Conservation (phyloP, 805 yeast genomes). For the Cyberlindnera maritima region DNA sequence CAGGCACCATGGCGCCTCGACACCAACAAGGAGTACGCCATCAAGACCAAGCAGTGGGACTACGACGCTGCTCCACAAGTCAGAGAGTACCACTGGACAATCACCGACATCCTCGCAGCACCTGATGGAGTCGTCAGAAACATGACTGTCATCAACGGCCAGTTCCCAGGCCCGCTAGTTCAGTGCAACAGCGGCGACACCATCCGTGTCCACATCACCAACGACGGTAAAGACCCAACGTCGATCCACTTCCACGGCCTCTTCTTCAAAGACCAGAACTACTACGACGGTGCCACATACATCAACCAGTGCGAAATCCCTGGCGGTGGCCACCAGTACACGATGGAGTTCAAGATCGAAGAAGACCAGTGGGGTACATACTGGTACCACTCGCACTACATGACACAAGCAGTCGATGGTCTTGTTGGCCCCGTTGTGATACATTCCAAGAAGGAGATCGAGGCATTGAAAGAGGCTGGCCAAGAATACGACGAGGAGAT, state of each 20-base stretch:
- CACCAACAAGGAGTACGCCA: constrained; percentile 26
- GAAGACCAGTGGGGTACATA: constrained; percentile 45
- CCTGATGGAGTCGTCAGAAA: constrained; percentile 33
- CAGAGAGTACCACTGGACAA: constrained; percentile 26
- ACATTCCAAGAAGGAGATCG: constrained; percentile 34
- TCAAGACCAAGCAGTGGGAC: constrained; percentile 21
- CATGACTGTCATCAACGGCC: constrained; percentile 34
- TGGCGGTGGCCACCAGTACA: constrained; percentile 33
- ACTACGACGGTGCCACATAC: constrained; percentile 50
- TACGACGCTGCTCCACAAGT: constrained; percentile 17
- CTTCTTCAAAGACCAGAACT: constrained; percentile 41
- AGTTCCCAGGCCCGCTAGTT: constrained; percentile 51
- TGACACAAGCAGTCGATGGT: constrained; percentile 48
- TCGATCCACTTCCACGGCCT: constrained; percentile 55
- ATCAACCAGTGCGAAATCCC: constrained; percentile 49
- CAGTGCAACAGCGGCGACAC: constrained; percentile 45
- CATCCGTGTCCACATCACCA: constrained; percentile 39
- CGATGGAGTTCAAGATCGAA: constrained; percentile 39
- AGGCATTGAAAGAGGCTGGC: constrained; percentile 26
- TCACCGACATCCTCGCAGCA: constrained; percentile 24
- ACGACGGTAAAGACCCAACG: constrained; percentile 37
- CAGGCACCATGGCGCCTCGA: constrained; percentile 27
- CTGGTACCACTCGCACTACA: constrained; percentile 57
- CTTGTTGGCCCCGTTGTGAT: constrained; percentile 50
- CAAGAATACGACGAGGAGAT: constrained; percentile 46